Base-by-base conservation (phyloP, 1,284 basidiomycete genomes). In the Ustilago trichophora region DNA sequence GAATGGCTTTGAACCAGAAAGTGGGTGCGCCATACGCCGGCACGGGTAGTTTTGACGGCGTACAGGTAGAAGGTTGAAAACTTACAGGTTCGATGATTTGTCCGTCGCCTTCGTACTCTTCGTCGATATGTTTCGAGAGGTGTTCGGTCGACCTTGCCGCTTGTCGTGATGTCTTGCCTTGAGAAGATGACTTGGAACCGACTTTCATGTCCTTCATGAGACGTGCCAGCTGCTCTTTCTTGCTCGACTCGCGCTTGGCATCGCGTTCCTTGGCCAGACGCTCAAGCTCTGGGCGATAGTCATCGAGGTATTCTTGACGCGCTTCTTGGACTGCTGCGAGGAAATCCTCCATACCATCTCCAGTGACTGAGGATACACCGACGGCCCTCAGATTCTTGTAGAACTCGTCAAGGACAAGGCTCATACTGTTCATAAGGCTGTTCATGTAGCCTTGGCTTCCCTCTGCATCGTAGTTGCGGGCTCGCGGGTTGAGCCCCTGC, bases 351-450 rank as follows among this genome's bases (percentile, higher is more conserved):
- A 99, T 88, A 6, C 96, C 96, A 43, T 88, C 89, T 11, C 96
- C 96, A 0, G 96, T 98, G 85, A 93, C 87, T 36, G 95, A 95
- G 12, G 92, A 95, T 9, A 98, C 93, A 19, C 95, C 94, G 11
- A 98, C 94, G 7, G 94, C 88, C 84, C 91, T 91, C 40, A 99
- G 84, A 75, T 96, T 91, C 83, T 94, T 92, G 85, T 99, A 99
- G 78, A 99, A 99, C 81, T 98, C 96, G 80, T 99, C 96, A 52
- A 99, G 84, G 7, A 99, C 94, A 41, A 99, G 84, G 81, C 93
- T 93, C 96, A 99, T 98, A 80, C 91, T 93, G 75, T 96, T 93
- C 95, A 98, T 98, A 65, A 99, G 85, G 78, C 92, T 94, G 82
- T 93, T 96, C 92, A 98, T 96, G 83, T 98, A 99, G 37, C 91